These are phyloP conservation scores for Chrysopogon serrulatus DNA, from an alignment of 176 grass and related monocot genomes.

Conservation along the genomic window DNA sequence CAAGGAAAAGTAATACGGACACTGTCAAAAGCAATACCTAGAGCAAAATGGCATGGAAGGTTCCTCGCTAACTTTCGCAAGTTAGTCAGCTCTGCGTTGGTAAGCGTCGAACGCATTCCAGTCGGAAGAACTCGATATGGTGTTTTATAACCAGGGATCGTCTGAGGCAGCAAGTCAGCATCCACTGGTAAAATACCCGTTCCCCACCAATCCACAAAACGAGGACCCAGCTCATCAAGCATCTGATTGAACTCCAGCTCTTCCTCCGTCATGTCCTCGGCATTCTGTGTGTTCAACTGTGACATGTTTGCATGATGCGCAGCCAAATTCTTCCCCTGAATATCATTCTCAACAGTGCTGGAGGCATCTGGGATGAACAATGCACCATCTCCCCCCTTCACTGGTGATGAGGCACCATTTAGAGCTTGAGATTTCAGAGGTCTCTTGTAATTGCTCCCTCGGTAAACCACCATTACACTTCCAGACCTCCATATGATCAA, in stretches of 20 bases:
- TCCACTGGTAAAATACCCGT: constrained; percentile 71
- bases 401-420: constrained; percentile 8
- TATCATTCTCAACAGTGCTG: constrained; percentile 22
- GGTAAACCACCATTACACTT: constrained; percentile 94
- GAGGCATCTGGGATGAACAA: constrained; percentile 65
- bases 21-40: constrained; percentile 56
- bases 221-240: constrained; percentile 81
- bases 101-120: constrained; percentile 72
- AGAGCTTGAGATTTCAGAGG: constrained; percentile 51
- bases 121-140: constrained; percentile 80
- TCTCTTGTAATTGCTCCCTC: constrained; percentile 67
- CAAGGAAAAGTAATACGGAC: neutral
- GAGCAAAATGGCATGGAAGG: constrained; percentile 93
- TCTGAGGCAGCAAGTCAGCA: constrained; percentile 78
- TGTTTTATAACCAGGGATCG: constrained; percentile 82
- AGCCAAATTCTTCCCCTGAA: constrained; percentile 5
- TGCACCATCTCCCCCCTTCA: constrained; percentile 31
- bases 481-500: constrained; percentile 93
- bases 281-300: constrained; percentile 27
- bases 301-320: constrained; percentile 6
- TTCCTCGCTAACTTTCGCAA: constrained; percentile 65
- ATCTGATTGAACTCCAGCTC: constrained; percentile 83
- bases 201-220: constrained; percentile 94
- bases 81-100: constrained; percentile 79
- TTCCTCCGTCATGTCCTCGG: constrained; percentile 65